phyloP scores from a whole-genome alignment of 2,329 filamentous ascomycete species.

The Cytospora chrysosperma region DNA sequence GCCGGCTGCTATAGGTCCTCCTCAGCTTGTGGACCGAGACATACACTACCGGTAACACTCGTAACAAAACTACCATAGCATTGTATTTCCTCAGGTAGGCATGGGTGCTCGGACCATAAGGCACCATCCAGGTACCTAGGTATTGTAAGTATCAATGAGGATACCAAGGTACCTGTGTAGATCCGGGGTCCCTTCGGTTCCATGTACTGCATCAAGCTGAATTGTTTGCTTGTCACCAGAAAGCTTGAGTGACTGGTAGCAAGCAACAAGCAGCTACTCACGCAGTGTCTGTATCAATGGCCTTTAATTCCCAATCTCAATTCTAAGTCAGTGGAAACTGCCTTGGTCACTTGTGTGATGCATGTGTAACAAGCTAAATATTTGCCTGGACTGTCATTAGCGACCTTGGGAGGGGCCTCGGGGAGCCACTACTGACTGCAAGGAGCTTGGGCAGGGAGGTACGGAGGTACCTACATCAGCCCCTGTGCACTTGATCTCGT shows the following conservation, averaged over 20 bases:
- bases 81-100: no score
- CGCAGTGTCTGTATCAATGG: background rate
- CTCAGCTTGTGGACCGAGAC: background rate
- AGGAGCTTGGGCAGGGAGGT: background rate
- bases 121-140: no score
- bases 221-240: background rate
- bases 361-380: background rate
- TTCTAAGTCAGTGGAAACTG: background rate
- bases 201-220: no score
- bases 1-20: background rate
- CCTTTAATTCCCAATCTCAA: background rate
- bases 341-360: background rate
- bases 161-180: no score
- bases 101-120: no score
- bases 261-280: background rate
- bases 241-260: background rate
- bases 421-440: background rate
- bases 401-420: background rate
- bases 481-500: background rate
- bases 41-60: background rate
- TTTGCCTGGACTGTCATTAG: background rate
- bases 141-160: no score
- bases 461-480: background rate
- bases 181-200: no score
- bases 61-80: background rate